A percentile compares a stretch with the other conserved stretches of the same genome.
Conservation (phyloP, 2,329 filamentous ascomycete species). For the Fusarium piperis region DNA sequence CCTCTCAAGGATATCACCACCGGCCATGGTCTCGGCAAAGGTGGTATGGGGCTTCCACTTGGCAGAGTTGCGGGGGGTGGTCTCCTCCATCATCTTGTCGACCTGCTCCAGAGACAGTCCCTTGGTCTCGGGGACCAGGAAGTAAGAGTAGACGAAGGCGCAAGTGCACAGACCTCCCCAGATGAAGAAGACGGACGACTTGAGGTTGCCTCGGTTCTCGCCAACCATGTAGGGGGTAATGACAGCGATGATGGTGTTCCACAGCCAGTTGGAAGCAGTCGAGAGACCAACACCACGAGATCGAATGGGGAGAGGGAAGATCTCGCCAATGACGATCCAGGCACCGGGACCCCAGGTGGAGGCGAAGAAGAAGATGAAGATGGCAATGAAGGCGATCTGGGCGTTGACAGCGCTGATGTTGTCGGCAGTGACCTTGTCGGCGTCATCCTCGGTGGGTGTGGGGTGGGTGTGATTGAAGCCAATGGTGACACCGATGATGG, state of each 20-base stretch:
- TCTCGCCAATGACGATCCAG: constrained; percentile 87
- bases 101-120: constrained; percentile 82
- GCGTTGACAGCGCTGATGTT: constrained; percentile 63
- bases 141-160: constrained; percentile 73
- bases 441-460: constrained; percentile 51
- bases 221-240: constrained; percentile 77
- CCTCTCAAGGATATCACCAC: constrained; percentile 47
- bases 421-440: constrained; percentile 54
- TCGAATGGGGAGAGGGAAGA: constrained; percentile 89
- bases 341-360: constrained; percentile 86
- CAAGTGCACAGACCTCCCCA: constrained; percentile 74
- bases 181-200: constrained; percentile 77
- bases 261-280: constrained; percentile 71
- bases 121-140: constrained; percentile 79
- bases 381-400: constrained; percentile 87
- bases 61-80: constrained; percentile 77
- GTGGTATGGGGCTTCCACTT: constrained; percentile 79
- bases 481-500: constrained; percentile 74
- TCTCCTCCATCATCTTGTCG: constrained; percentile 90
- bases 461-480: constrained; percentile 62
- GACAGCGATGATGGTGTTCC: constrained; percentile 78
- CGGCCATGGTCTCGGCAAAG: constrained; percentile 63
- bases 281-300: constrained; percentile 87
- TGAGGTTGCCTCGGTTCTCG: constrained; percentile 52
- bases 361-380: constrained; percentile 95